phyloP scores from a whole-genome alignment of 164 flowering plant species.

The Liriodendron chinense region DNA sequence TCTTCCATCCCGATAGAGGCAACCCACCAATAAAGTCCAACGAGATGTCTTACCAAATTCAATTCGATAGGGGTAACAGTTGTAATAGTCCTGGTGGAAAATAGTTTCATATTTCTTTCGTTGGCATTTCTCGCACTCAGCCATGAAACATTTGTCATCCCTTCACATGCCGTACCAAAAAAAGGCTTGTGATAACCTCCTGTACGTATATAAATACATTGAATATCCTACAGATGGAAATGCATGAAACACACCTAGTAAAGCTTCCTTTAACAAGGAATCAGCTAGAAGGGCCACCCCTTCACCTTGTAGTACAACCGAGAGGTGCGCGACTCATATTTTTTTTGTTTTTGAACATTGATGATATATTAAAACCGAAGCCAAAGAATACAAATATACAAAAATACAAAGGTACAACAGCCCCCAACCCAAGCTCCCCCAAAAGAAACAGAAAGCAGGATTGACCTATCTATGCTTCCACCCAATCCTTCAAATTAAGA shows the following conservation, averaged over 20 bases:
- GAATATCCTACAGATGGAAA: not conserved
- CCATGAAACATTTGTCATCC: not conserved
- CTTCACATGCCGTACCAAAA: not conserved
- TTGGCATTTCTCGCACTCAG: not conserved
- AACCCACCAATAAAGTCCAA: not conserved
- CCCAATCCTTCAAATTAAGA: no score
- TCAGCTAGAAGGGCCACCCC: not conserved
- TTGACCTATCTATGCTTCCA: no score
- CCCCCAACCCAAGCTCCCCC: no score
- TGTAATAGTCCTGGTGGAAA: not conserved
- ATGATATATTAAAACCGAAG: no score
- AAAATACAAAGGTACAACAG: no score
- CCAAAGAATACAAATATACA: no score
- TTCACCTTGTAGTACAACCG: not conserved
- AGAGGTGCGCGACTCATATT: not conserved
- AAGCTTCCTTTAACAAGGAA: not conserved
- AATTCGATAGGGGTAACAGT: not conserved
- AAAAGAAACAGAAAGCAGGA: no score
- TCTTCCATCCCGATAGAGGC: not conserved
- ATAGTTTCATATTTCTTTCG: not conserved
- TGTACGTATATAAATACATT: not conserved
- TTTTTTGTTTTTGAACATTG: no score
- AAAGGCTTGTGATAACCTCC: not conserved
- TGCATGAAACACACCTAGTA: not conserved
- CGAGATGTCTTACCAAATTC: not conserved